Evolutionary conservation across 441 rosid genomes (phyloP).

Genomic region (Croton setiger): DNA sequence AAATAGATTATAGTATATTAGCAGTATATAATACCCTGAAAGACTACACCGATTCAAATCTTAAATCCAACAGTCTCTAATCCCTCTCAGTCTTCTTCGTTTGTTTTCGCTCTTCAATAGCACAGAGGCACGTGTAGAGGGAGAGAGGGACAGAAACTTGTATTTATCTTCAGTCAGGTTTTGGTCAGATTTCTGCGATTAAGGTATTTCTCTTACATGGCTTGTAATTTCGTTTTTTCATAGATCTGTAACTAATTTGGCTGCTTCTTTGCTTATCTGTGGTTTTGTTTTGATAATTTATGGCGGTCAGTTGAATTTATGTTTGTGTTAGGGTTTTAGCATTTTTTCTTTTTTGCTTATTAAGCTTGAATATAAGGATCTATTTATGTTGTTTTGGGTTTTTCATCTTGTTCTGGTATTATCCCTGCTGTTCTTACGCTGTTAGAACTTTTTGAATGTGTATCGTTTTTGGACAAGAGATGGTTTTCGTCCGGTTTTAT

Average conservation of each 20-base stretch:
- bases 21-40: not conserved
- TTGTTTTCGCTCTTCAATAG: not conserved
- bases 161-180: not conserved
- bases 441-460: not conserved
- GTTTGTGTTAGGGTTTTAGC: not conserved
- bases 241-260: not conserved
- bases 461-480: too few species aligned
- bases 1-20: constrained; percentile 12
- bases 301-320: not conserved
- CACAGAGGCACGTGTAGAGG: not conserved
- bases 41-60: not conserved
- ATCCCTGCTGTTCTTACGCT: not conserved
- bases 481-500: too few species aligned
- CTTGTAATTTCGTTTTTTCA: not conserved
- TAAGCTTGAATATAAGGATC: not conserved
- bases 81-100: not conserved
- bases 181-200: not conserved
- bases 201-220: not conserved
- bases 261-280: not conserved
- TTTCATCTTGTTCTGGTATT: not conserved
- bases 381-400: not conserved
- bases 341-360: not conserved
- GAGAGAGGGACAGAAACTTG: not conserved
- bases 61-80: not conserved
- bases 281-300: not conserved